Evolutionary conservation across 148 eudicot genomes (phyloP).

Genomic region (Cornus kousa): DNA sequence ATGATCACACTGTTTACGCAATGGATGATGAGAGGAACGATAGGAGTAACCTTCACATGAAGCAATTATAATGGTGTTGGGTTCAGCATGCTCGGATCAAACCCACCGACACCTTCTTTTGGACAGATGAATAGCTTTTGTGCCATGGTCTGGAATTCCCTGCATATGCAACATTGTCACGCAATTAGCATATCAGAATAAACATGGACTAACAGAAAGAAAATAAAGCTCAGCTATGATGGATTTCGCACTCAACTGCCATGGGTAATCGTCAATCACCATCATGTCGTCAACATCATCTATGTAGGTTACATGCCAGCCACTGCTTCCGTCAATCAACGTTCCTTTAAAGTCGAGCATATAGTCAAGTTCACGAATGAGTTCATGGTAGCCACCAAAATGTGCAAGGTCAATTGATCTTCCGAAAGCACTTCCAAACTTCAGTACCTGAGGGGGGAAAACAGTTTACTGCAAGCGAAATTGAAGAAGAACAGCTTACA

Average conservation of each 20-base stretch:
- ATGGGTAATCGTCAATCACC: conserved; percentile 16
- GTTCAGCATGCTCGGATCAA: not conserved
- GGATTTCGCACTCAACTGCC: conserved; percentile 16
- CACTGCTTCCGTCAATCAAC: conserved; percentile 5
- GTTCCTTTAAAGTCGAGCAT: conserved; percentile 16
- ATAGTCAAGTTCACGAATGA: conserved; percentile 17
- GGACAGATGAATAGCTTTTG: conserved; percentile 20
- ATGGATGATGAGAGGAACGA: not conserved
- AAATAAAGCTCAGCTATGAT: not conserved
- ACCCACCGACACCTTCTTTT: conserved; percentile 11
- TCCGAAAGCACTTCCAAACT: conserved; percentile 23
- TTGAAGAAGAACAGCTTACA: too few relatives aligned
- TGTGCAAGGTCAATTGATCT: conserved; percentile 16
- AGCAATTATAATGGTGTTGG: not conserved
- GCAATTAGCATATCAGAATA: not conserved
- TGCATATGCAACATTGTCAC: conserved; percentile 1
- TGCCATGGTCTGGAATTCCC: conserved; percentile 17
- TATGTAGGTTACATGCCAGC: conserved; percentile 12
- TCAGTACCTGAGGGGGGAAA: conserved; percentile 16
- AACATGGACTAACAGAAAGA: not conserved
- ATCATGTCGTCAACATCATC: conserved; percentile 17
- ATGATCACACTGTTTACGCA: not conserved
- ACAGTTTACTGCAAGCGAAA: not conserved
- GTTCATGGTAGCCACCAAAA: conserved; percentile 15
- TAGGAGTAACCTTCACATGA: not conserved